Conservation (phyloP, 2,329 filamentous ascomycete species). For the Fusarium nanum region DNA sequence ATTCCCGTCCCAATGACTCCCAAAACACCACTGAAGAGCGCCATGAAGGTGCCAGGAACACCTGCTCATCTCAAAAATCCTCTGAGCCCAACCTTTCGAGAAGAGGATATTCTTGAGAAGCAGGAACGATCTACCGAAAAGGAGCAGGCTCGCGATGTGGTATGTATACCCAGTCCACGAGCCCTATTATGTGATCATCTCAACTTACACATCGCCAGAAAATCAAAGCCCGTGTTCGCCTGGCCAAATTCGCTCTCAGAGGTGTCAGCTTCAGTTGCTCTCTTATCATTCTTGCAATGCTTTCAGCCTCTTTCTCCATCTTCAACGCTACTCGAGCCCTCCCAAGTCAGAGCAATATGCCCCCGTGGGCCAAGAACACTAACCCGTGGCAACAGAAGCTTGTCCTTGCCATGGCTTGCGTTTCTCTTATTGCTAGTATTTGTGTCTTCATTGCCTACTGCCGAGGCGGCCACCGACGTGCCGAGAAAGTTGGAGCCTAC, state of each 20-base stretch:
- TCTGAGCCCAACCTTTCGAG: constrained; percentile 88
- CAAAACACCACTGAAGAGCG: constrained; percentile 86
- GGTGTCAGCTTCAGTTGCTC: constrained; percentile 97
- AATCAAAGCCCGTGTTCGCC: constrained; percentile 89
- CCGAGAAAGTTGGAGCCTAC: constrained; percentile 94
- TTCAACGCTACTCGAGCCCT: constrained; percentile 88
- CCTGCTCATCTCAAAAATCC: constrained; percentile 80
- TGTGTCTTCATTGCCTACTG: constrained; percentile 87
- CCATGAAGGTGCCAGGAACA: constrained; percentile 87
- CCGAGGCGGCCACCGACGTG: constrained; percentile 85
- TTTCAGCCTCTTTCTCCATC: constrained; percentile 88
- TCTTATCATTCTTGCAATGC: constrained; percentile 91
- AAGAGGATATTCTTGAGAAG: constrained; percentile 90
- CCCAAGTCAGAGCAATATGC: constrained; percentile 80
- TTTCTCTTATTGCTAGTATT: constrained; percentile 84
- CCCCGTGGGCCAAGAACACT: constrained; percentile 84
- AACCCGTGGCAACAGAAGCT: constrained; percentile 90
- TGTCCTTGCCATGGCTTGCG: constrained; percentile 79
- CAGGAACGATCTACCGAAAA: constrained; percentile 84
- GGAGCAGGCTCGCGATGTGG: constrained; percentile 87
- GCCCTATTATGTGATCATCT: not conserved
- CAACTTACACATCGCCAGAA: constrained; percentile 68
- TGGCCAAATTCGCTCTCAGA: constrained; percentile 95
- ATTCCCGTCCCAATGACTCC: constrained; percentile 75
- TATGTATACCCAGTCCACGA: constrained; percentile 62